Base-by-base conservation (phyloP, 2,329 filamentous ascomycete species). In the Aspergillus flavus region DNA sequence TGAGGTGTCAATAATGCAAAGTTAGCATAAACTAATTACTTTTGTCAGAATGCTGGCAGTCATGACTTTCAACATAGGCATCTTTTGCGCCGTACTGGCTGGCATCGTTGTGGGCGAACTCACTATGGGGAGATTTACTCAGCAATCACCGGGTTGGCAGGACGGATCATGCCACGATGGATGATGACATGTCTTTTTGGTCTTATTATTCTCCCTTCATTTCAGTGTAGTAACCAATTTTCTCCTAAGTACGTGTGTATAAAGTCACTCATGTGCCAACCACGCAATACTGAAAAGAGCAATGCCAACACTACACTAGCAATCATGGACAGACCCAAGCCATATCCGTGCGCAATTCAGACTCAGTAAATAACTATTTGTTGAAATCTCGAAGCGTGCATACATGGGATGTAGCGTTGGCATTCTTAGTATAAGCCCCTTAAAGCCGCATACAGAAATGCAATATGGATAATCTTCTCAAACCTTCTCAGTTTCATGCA, bases 1-100 rank as follows among this genome's bases (percentile, higher is more conserved):
- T 30, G 6, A 19, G 36, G 45, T 43, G 52, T 11, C 52, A n/a
- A 50, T 11, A 19, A 3, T 52, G 11, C 26, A 10, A 16, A 39
- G 3, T 19, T 26, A 1, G 2, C 7, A 54, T 34, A 30, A 28
- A 1, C n/a, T 23, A n/a, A 10, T 26, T 32, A 32, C 2, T 14
- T 21, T 23, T 41, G 23, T 2, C 21, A 67, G 66, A 14, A 67
- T 68, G 66, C 26, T 68, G 16, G 61, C 63, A 0, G 59, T 68
- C 5, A 68, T 68, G 66, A 64, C 63, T 9, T 63, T 64, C 32
- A 68, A 67, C 26, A 32, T 61, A 1, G 65, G 66, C 3, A 36
- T 67, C 1, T 59, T 67, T 6, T 57, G 55, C 45, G 57, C 63
- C 19, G 59, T 68, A 11, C 45, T 68, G 11, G 53, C 11, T 6